These are phyloP conservation scores for Fusarium foetens DNA, from an alignment of 2,329 filamentous ascomycete genomes.

Conservation along the genomic window DNA sequence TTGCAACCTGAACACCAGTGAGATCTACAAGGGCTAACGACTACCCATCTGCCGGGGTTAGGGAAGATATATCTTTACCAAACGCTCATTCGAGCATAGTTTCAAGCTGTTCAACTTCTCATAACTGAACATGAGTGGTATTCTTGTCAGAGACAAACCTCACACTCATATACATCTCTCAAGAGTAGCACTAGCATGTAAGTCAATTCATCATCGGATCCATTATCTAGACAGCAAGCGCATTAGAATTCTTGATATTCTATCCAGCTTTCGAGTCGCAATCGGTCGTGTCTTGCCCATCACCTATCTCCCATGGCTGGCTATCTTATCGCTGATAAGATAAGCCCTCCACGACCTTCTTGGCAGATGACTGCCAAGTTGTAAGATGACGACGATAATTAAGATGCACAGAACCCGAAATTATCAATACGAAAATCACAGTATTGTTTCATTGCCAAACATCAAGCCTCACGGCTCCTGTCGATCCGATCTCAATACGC, in stretches of 20 bases:
- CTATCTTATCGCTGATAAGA: not conserved
- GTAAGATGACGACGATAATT: not conserved
- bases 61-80: accelerated
- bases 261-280: no score
- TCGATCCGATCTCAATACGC: not conserved
- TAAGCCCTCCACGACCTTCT: not conserved
- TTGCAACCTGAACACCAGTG: not conserved
- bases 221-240: accelerated
- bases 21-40: not conserved
- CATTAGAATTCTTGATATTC: not conserved
- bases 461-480: not conserved
- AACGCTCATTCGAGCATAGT: not conserved
- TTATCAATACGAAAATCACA: not conserved
- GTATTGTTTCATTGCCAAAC: not conserved
- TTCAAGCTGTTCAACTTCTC: not conserved
- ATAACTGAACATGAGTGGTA: no score
- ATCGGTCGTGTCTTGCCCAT: no score
- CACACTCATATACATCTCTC: no score
- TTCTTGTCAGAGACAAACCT: no score
- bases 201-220: accelerated
- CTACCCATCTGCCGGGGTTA: not conserved
- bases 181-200: no score
- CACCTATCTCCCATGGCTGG: accelerated
- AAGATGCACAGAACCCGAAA: not conserved
- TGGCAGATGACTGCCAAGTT: not conserved